Conservation (phyloP, 2,329 filamentous ascomycete genomes). For the Alternaria brassicicola region DNA sequence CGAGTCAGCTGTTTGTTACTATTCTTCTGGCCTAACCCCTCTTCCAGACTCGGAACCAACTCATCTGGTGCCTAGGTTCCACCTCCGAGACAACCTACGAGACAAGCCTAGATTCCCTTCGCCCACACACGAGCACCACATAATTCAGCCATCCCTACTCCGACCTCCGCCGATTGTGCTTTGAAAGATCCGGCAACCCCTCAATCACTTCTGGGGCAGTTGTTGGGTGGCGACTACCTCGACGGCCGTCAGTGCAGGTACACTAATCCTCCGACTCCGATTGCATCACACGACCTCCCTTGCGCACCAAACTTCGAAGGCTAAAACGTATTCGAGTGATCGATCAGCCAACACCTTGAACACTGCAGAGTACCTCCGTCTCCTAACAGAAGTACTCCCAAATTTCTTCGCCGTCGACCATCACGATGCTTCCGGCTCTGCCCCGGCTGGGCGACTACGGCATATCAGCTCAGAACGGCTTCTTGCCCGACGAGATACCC, state of each 20-base stretch:
- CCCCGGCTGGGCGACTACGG: conserved; percentile 74
- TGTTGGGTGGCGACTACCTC: conserved; percentile 9
- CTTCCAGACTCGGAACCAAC: conserved; percentile 6
- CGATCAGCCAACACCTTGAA: not conserved
- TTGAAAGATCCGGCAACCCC: not conserved
- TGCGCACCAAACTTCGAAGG: not conserved
- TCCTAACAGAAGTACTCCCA: not conserved
- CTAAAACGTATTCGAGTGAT: not conserved
- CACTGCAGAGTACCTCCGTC: not conserved
- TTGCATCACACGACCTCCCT: conserved; percentile 10
- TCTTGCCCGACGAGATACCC: conserved; percentile 82
- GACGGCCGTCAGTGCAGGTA: not conserved
- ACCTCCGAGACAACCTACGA: conserved; percentile 16
- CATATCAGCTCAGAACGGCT: conserved; percentile 79
- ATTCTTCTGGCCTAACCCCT: not conserved
- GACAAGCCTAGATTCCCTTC: conserved; percentile 21
- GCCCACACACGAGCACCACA: conserved; percentile 16
- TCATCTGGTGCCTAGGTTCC: conserved; percentile 12
- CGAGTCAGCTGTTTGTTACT: not conserved
- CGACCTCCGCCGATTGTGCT: not conserved
- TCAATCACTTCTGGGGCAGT: conserved; percentile 1
- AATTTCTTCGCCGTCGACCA: not conserved
- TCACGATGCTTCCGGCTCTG: conserved; percentile 51
- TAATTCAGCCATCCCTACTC: not conserved
- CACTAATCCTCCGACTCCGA: conserved; percentile 4